Conservation (phyloP, 495 filamentous ascomycete genomes). For the Penicillium cosmopolitanum region DNA sequence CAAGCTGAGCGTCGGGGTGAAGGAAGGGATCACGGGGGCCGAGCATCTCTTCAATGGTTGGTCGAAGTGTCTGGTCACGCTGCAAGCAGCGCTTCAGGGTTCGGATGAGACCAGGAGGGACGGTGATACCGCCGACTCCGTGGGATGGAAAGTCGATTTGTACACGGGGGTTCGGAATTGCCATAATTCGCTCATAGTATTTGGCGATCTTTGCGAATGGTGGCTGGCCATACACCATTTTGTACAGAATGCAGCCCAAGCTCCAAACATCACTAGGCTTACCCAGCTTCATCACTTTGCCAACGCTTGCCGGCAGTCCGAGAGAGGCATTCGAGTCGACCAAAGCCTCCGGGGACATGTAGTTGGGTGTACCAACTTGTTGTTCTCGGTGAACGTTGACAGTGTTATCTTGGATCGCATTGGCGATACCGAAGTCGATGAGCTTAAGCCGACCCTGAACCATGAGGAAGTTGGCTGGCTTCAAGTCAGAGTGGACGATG, state of each 20-base stretch:
- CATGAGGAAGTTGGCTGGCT: conserved; percentile 93
- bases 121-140: conserved; percentile 71
- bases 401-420: conserved; percentile 94
- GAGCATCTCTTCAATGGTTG: conserved; percentile 77
- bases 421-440: conserved; percentile 97
- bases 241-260: conserved; percentile 93
- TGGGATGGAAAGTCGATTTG: conserved; percentile 77
- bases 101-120: conserved; percentile 70
- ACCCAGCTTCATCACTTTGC: conserved; percentile 90
- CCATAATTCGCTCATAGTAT: conserved; percentile 72
- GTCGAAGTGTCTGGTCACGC: conserved; percentile 75
- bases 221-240: conserved; percentile 92
- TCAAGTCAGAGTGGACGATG: conserved; percentile 95
- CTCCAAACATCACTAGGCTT: conserved; percentile 97
- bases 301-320: conserved; percentile 57
- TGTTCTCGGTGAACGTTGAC: conserved; percentile 97
- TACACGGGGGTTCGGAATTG: conserved; percentile 88
- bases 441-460: conserved; percentile 82
- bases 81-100: conserved; percentile 81
- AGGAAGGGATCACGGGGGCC: conserved; percentile 75
- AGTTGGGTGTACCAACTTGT: conserved; percentile 94
- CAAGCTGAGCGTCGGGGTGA: conserved; percentile 68
- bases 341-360: conserved; percentile 95
- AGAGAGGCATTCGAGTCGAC: conserved; percentile 79
- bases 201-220: conserved; percentile 92